Evolutionary conservation across 495 filamentous ascomycete species (phyloP), one percentile per base, ranked within the genome.

Genomic region (Pyrenula massariospora): DNA sequence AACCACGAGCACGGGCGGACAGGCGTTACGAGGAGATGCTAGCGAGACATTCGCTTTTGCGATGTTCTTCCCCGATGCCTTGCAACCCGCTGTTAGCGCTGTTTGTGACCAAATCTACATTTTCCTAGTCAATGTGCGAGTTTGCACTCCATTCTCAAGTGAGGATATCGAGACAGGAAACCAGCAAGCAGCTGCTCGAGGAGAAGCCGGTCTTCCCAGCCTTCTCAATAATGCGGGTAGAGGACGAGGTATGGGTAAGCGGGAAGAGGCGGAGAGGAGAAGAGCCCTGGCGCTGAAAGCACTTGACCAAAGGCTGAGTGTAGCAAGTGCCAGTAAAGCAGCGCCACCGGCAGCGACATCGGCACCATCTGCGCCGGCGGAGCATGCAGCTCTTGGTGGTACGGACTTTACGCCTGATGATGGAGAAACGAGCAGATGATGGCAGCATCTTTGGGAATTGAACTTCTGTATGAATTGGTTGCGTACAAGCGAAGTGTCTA

Each of bases 11-110:
- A 82, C 75, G 22, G 74, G 75, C 57, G 77, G 74, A n/a, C 59
- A 65, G 10, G 71, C 69, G 22, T 77, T 74, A 57, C 77, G 84
- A 60, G 93, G 93, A 53, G 93, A 98, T 64, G 90, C 94, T 19
- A 91, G 86, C 63, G 93, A 98, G 66, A 95, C 91, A 0, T 97
- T 98, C 64, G 84, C 89, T 36, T 95, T 96, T 65, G 85, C 91
- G 58, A 87, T 88, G 64, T 96, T 98, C 68, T 97, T 96, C 73
- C 93, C 93, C 1, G 92, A 94, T 49, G 81, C 84, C 24, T 74
- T 89, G 15, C 89, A 95, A 55, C 84, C 87, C 2, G 79, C 89
- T 12, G 77, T 97, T 56, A 77, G 86, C 20, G 77, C 80, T 53
- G 65, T 96, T 25, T 81, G 88, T 20, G 84, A 89, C 51, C 76